A percentile compares a stretch with the other conserved stretches of the same genome.
phyloP scores from a whole-genome alignment of 2,329 filamentous ascomycete genomes.

The Grosmannia huntii region DNA sequence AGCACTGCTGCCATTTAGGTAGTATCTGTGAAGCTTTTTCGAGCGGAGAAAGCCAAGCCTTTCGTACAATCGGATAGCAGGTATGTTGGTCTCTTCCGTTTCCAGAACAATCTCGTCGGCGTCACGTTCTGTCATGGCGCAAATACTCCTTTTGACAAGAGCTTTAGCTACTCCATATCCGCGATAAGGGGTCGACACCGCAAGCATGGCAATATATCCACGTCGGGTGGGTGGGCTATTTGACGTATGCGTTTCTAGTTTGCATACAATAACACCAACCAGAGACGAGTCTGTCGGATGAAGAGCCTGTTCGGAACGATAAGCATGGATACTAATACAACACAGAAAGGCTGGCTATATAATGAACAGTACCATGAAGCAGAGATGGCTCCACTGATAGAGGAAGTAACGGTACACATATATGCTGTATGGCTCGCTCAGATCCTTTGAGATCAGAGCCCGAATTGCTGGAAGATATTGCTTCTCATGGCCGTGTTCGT shows the following conservation, averaged over 20 bases:
- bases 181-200: constrained; percentile 68
- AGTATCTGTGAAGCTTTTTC: constrained; percentile 89
- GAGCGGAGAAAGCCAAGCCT: constrained; percentile 81
- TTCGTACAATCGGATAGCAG: constrained; percentile 88
- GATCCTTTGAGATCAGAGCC: constrained; percentile 84
- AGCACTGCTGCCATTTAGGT: constrained; percentile 90
- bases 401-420: constrained; percentile 98
- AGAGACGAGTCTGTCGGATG: constrained; percentile 50
- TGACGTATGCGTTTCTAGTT: constrained; percentile 79
- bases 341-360: not conserved
- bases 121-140: constrained; percentile 70
- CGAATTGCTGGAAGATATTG: constrained; percentile 74
- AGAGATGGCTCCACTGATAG: constrained; percentile 96
- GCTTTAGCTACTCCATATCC: constrained; percentile 79
- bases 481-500: constrained; percentile 46
- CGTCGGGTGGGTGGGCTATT: constrained; percentile 63
- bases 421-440: constrained; percentile 97
- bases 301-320: constrained; percentile 32
- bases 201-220: constrained; percentile 97
- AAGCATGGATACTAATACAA: constrained; percentile 1
- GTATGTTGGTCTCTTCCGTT: constrained; percentile 84
- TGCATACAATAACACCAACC: constrained; percentile 86
- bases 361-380: constrained; percentile 64
- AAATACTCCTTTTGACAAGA: constrained; percentile 80
- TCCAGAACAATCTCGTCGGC: constrained; percentile 94